These are phyloP conservation scores for Leccinum truebloodii DNA, from an alignment of 768 basidiomycete species.

Conservation along the genomic window DNA sequence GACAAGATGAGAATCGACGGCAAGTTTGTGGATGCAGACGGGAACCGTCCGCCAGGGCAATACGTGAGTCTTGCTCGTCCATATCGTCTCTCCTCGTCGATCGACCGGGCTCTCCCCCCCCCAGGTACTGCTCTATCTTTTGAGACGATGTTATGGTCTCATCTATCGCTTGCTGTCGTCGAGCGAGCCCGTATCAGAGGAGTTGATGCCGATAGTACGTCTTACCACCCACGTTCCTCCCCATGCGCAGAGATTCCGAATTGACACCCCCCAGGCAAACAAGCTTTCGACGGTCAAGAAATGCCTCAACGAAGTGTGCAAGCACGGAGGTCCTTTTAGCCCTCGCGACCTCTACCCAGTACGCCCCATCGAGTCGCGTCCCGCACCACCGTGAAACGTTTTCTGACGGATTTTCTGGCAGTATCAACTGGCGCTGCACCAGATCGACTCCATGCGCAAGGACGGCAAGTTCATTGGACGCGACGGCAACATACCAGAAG, in stretches of 20 bases:
- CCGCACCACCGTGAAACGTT: background rate
- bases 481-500: conserved; percentile 91
- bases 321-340: conserved; percentile 92
- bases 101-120: background rate
- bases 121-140: conserved; percentile 88
- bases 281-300: conserved; percentile 97
- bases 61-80: conserved; percentile 57
- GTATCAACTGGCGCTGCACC: conserved; percentile 94
- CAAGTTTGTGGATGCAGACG: conserved; percentile 94
- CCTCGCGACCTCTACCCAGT: conserved; percentile 94
- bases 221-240: conserved; percentile 1
- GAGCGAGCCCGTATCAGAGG: conserved; percentile 96
- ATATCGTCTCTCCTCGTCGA: background rate
- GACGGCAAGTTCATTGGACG: conserved; percentile 92
- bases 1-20: conserved; percentile 97
- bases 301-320: conserved; percentile 92
- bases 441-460: conserved; percentile 90
- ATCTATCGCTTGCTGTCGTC: conserved; percentile 93
- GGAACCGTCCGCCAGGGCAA: conserved; percentile 90
- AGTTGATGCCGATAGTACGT: conserved; percentile 91
- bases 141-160: conserved; percentile 93
- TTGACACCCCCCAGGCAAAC: conserved; percentile 65
- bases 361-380: conserved; percentile 31
- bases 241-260: background rate
- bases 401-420: conserved; percentile 30